These are phyloP conservation scores for Plantago rigida DNA, from an alignment of 305 asterid species.

Conservation along the genomic window DNA sequence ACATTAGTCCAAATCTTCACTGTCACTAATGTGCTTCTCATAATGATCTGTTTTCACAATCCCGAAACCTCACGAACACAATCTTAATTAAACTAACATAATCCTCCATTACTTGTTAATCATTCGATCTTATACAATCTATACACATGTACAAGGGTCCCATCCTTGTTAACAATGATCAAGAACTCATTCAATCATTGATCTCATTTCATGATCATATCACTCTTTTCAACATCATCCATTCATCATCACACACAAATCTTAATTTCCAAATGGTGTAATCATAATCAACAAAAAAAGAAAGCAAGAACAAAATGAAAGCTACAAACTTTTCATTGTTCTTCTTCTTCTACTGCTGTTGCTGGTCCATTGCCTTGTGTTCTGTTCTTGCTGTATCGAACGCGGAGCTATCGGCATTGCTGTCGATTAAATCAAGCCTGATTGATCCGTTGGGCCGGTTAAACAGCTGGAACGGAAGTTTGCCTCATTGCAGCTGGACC, in stretches of 20 bases:
- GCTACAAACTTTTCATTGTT: conserved; percentile 26
- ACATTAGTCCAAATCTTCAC: conserved; percentile 44
- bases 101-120: conserved; percentile 29
- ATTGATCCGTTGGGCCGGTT: conserved; percentile 46
- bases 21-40: conserved; percentile 32
- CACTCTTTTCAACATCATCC: conserved; percentile 22
- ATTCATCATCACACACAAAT: conserved; percentile 24
- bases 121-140: conserved; percentile 25
- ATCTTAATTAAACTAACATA: conserved; percentile 19
- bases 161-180: conserved; percentile 30
- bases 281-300: conserved; percentile 10
- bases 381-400: conserved; percentile 32
- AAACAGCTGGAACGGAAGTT: conserved; percentile 37
- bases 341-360: conserved; percentile 28
- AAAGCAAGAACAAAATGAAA: conserved; percentile 23
- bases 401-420: conserved; percentile 36
- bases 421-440: conserved; percentile 44
- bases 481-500: conserved; percentile 45
- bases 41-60: conserved; percentile 38
- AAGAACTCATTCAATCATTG: conserved; percentile 44
- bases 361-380: conserved; percentile 44
- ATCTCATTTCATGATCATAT: conserved; percentile 27
- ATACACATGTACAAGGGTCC: conserved; percentile 44
- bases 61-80: conserved; percentile 47
- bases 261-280: conserved; percentile 29